Percentiles rank a stretch among this genome's conserved stretches.
Conservation (phyloP, 495 filamentous ascomycete genomes). For the Xylaria acuta region DNA sequence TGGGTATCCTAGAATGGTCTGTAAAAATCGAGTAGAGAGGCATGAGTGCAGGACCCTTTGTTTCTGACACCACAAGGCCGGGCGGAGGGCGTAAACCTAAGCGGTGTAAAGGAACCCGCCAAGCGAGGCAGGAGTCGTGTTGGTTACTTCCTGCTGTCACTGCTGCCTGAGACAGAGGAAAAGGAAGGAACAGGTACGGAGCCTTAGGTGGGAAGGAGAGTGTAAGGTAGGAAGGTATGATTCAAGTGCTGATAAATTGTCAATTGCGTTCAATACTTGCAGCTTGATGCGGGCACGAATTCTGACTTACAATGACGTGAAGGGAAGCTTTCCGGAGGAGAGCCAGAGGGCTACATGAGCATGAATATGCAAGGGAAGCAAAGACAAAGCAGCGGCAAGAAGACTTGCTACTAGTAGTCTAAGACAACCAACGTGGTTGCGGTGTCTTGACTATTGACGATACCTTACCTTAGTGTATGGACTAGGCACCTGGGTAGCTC, state of each 20-base stretch:
- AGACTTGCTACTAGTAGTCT: background rate
- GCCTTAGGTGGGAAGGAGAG: background rate
- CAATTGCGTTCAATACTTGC: slow-evolving; percentile 32
- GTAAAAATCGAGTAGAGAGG: slow-evolving; percentile 30
- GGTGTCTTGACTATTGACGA: background rate
- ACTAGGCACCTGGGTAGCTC: background rate
- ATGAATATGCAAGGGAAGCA: background rate
- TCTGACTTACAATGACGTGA: slow-evolving; percentile 42
- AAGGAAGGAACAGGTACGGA: background rate
- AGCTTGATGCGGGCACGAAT: background rate
- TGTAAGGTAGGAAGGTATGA: background rate
- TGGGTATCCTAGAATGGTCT: slow-evolving; percentile 35
- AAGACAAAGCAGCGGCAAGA: background rate
- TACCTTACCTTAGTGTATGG: background rate
- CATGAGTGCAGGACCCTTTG: slow-evolving; percentile 27
- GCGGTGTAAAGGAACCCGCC: background rate
- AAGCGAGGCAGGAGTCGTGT: background rate
- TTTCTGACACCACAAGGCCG: slow-evolving; percentile 7
- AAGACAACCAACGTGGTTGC: slow-evolving; percentile 2
- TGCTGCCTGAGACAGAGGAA: background rate
- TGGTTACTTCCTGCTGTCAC: background rate
- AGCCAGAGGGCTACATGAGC: slow-evolving; percentile 5
- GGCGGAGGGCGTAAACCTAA: background rate
- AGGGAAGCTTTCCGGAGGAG: slow-evolving; percentile 24
- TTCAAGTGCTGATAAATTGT: slow-evolving; percentile 36